A percentile compares a stretch with the other conserved stretches of the same genome.
Conservation (phyloP, 179 eudicot genomes). For the Heliamphora pulchella region DNA sequence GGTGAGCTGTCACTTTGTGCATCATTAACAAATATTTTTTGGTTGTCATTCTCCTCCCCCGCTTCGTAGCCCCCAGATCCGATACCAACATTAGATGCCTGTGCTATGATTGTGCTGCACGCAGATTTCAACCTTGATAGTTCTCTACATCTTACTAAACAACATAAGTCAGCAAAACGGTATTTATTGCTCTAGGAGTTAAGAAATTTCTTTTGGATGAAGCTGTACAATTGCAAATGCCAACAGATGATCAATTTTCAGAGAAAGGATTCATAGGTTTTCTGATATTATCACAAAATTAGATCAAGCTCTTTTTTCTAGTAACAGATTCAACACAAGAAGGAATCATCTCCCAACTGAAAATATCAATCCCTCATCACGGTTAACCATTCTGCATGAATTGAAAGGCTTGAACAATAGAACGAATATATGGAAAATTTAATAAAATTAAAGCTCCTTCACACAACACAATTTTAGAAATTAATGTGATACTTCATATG, state of each 20-base stretch:
- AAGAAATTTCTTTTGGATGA: neutral
- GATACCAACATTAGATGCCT: constrained; percentile 57
- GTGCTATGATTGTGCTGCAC: constrained; percentile 30
- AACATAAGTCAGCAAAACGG: constrained; percentile 16
- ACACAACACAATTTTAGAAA: neutral
- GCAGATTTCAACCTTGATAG: constrained; percentile 27
- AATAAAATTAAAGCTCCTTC: neutral
- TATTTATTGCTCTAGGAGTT: neutral
- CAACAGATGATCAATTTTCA: neutral
- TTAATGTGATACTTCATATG: neutral
- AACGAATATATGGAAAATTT: neutral
- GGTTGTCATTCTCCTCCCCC: constrained; percentile 35
- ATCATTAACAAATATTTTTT: constrained; percentile 25
- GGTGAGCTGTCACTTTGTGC: constrained; percentile 39
- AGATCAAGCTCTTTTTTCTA: neutral
- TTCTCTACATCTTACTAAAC: constrained; percentile 47
- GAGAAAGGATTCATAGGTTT: neutral
- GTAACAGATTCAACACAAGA: neutral
- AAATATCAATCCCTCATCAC: neutral
- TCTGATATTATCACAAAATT: neutral
- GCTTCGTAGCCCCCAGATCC: constrained; percentile 62
- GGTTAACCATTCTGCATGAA: neutral
- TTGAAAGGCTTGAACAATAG: no score
- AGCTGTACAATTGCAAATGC: neutral
- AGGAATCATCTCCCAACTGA: neutral